Evolutionary conservation across 495 filamentous ascomycete species (phyloP).

Genomic region (Neurospora sp.): DNA sequence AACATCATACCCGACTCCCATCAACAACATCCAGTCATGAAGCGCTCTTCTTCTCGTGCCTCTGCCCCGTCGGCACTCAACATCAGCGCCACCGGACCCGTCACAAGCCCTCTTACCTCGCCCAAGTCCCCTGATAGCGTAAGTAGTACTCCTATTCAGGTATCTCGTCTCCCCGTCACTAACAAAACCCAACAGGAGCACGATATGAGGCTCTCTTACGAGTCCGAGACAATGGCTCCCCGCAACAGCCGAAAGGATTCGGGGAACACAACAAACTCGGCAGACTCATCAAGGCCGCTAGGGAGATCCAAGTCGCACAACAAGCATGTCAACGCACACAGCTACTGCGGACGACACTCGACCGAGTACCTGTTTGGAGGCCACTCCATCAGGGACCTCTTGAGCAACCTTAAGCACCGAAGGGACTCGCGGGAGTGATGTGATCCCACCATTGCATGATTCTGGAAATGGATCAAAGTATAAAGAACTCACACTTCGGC

Average conservation of each 20-base stretch:
- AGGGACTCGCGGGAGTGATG: not conserved
- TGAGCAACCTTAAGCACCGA: slow-evolving; percentile 11
- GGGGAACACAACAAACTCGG: not conserved
- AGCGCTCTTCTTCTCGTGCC: slow-evolving; percentile 1
- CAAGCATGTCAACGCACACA: slow-evolving; percentile 22
- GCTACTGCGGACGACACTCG: slow-evolving; percentile 26
- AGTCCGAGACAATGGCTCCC: slow-evolving; percentile 2
- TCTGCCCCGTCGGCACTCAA: slow-evolving; percentile 1
- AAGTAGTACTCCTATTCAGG: not conserved
- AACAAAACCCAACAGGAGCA: not conserved
- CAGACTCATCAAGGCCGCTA: not conserved
- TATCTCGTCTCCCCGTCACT: not conserved
- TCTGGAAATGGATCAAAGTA: not conserved
- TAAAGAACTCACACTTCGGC: not conserved
- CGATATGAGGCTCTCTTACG: slow-evolving; percentile 6
- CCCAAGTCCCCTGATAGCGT: slow-evolving; percentile 1
- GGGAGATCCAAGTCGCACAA: not conserved
- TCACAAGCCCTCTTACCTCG: not conserved
- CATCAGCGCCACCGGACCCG: not conserved
- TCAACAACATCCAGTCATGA: not conserved
- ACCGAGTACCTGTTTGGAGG: slow-evolving; percentile 23
- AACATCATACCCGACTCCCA: not conserved
- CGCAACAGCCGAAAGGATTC: slow-evolving; percentile 6
- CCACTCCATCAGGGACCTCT: slow-evolving; percentile 16
- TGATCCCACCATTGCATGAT: not conserved